Percentiles rank a stretch among this genome's conserved stretches.
phyloP scores from a whole-genome alignment of 495 filamentous ascomycete genomes.

The Lindgomyces ingoldianus region DNA sequence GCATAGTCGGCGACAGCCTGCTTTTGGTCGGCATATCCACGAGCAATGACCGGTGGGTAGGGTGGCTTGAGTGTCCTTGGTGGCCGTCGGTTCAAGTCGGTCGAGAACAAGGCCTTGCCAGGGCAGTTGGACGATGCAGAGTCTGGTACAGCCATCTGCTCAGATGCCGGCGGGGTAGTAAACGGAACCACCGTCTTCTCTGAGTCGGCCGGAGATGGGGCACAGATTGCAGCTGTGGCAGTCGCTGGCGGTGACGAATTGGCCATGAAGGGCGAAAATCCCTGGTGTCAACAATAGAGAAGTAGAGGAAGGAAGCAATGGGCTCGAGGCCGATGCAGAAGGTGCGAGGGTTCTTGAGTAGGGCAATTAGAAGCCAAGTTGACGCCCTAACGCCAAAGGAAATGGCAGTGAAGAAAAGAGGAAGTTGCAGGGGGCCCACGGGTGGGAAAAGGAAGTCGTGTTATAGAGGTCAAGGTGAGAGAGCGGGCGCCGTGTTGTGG shows the following conservation, averaged over 20 bases:
- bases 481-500: neutral
- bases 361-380: neutral
- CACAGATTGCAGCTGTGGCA: neutral
- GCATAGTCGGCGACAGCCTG: slow-evolving; percentile 36
- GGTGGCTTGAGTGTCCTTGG: slow-evolving; percentile 33
- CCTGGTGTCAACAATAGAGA: neutral
- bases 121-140: neutral
- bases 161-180: neutral
- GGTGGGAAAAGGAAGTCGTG: neutral
- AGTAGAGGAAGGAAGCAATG: neutral
- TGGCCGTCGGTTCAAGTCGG: slow-evolving; percentile 34
- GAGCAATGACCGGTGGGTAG: slow-evolving; percentile 35
- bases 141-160: neutral
- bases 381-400: slow-evolving; percentile 5
- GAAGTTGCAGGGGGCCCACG: neutral
- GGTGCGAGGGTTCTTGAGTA: neutral
- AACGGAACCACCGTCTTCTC: slow-evolving; percentile 5
- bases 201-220: slow-evolving; percentile 1
- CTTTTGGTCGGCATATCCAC: slow-evolving; percentile 36
- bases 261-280: slow-evolving; percentile 4
- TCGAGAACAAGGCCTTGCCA: slow-evolving; percentile 41
- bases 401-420: neutral
- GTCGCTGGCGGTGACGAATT: neutral
- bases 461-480: neutral
- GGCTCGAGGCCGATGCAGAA: neutral